Evolutionary conservation across 495 filamentous ascomycete genomes (phyloP), one percentile per base, ranked within the genome.

Genomic region (Penicillium roqueforti): DNA sequence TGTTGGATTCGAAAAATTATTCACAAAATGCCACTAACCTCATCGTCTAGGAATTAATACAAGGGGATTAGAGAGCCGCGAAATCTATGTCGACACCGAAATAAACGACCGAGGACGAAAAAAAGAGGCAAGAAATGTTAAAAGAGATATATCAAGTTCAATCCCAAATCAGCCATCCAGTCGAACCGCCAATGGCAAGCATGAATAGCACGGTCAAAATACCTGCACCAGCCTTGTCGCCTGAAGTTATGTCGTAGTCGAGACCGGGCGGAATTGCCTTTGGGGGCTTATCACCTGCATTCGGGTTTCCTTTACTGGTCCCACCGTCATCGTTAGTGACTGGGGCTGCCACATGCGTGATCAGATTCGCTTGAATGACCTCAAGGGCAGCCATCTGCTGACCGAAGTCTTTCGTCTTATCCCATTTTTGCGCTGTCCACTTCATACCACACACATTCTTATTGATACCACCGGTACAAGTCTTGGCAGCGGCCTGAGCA

Each of bases 321-420:
- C 91, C 90, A 8, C 90, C 89, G 1, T 76, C 79, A n/a, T 73
- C 62, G 26, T 82, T 71, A 3, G 86, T 90, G 7, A 88, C 78
- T 0, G 87, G 89, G 0, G 73, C 60, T 26, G 61, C 58, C 3
- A 76, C 76, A 3, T 67, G 60, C 4, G 53, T 55, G 39, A 82
- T 75, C 5, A 88, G 66, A 28, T 81, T 83, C 7, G 85, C 79
- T 68, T 86, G 81, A 36, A 95, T 76, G 1, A 83, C 83, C 25
- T 80, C 80, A 31, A 93, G 68, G 4, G 85, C 85, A 52, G 80
- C 80, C 82, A 90, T 84, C 70, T 89, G 85, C 67, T 87, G 70
- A n/a, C 86, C 86, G 2, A 88, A 80, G 26, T 86, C 87, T 1
- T 62, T 66, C 5, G 62, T 73, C 5, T 78, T 80, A 76, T 84